Base-by-base conservation (phyloP, 192 early-diverging fungal genomes). In the Phycomyces blakesleeanus region DNA sequence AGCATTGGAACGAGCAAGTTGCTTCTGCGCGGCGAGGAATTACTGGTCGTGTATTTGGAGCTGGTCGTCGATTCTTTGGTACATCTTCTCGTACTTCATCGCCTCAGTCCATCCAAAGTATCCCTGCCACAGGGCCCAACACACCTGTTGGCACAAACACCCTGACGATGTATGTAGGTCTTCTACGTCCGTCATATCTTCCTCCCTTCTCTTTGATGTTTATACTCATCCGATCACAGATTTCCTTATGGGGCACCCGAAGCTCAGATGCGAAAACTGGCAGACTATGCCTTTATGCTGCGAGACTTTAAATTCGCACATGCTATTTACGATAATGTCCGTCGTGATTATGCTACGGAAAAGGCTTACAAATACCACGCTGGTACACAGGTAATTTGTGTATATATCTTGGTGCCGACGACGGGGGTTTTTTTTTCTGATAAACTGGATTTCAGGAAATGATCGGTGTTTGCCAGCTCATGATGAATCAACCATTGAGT, bases 261-360 rank as follows among this genome's bases (percentile, higher is more conserved):
- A 69, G 87, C 95, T 10, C 85, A 93, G 63, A 85, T 98, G 83
- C 82, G 96, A 5, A 90, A 89, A 68, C 78, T 98, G 24, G 97
- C 91, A 11, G 96, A 98, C 77, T 99, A 89, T 76, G 87, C 94
- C 3, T 98, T 99, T 68, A 98, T 98, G 96, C 76, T 99, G 3
- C 78, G 89, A 24, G 97, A 99, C 68, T 97, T 89, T 73, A 82
- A 83, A 52, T 90, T 97, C 73, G 96, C 97, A 3, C 84, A 85
- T 59, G 79, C 83, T 0, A 87, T 94, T 5, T 99, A 98, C 64
- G 95, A 99, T 62, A 86, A 85, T 0, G 91, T 92, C 5, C 87
- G 89, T 44, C 83, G 87, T 63, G 96, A 96, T 57, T 98, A 87
- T 79, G 74, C 84, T 3, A 82, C 87, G 5, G 89, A 89, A 57